A percentile compares a stretch with the other conserved stretches of the same genome.
Evolutionary conservation across 345 rosid species (phyloP).

Genomic region (Rhizophora mangle): DNA sequence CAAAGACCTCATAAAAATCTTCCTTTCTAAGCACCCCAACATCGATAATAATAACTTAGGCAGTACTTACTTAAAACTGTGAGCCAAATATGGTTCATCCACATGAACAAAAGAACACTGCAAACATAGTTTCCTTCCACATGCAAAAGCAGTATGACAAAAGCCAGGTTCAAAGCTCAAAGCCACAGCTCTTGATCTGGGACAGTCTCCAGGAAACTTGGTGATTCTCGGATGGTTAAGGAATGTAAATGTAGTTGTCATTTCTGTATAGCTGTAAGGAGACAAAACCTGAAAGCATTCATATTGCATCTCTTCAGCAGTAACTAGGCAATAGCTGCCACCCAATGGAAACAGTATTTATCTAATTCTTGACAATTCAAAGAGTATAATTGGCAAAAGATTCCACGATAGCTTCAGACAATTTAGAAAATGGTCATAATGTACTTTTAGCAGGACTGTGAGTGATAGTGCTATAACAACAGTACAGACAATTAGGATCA

Average conservation of each 20-base stretch:
- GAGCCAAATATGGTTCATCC: conserved; percentile 30
- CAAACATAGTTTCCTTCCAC: conserved; percentile 37
- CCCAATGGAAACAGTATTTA: too few species aligned
- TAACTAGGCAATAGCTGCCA: too few species aligned
- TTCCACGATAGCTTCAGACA: too few species aligned
- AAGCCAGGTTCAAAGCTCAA: conserved; percentile 21
- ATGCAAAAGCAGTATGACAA: conserved; percentile 26
- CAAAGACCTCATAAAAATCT: background rate
- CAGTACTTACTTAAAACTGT: conserved; percentile 38
- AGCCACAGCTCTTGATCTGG: conserved; percentile 27
- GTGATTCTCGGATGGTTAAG: conserved; percentile 27
- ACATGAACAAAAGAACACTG: conserved; percentile 28
- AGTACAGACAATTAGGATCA: too few species aligned
- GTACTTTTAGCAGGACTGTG: too few species aligned
- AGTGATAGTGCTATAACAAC: too few species aligned
- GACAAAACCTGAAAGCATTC: too few species aligned
- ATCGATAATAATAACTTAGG: background rate
- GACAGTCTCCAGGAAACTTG: conserved; percentile 22
- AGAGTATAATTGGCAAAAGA: too few species aligned
- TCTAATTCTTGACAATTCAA: too few species aligned
- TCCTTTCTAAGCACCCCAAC: background rate
- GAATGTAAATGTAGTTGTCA: conserved; percentile 35
- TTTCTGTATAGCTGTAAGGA: background rate
- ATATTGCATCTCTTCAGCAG: too few species aligned
- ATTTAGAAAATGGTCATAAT: too few species aligned